phyloP scores from a whole-genome alignment of 2,329 filamentous ascomycete genomes.

The Lachnellula suecica region DNA sequence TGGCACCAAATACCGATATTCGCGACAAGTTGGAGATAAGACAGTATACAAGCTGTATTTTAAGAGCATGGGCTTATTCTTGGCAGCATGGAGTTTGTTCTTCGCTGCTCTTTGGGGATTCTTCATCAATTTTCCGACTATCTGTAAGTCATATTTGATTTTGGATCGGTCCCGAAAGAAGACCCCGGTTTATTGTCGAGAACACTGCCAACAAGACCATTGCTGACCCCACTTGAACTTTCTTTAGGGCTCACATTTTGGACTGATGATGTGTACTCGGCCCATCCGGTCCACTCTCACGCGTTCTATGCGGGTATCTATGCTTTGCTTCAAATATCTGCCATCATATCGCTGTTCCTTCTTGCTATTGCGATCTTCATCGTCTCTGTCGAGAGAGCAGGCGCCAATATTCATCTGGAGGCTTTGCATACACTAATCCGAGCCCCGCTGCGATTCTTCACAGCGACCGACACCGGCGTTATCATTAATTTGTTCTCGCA shows the following conservation, averaged over 20 bases:
- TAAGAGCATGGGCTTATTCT: slow-evolving; percentile 14
- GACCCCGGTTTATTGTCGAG: not conserved
- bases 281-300: slow-evolving; percentile 19
- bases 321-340: slow-evolving; percentile 27
- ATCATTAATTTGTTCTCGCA: slow-evolving; percentile 26
- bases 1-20: slow-evolving; percentile 31
- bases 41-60: slow-evolving; percentile 25
- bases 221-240: too few species aligned
- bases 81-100: slow-evolving; percentile 8
- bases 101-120: slow-evolving; percentile 23
- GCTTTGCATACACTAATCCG: slow-evolving; percentile 19
- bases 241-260: slow-evolving; percentile 24
- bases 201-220: too few species aligned
- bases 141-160: slow-evolving; percentile 19
- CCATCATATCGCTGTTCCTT: slow-evolving; percentile 22
- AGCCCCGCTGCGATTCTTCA: slow-evolving; percentile 19
- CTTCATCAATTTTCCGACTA: slow-evolving; percentile 29
- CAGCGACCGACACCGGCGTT: slow-evolving; percentile 16
- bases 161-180: not conserved
- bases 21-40: slow-evolving; percentile 11
- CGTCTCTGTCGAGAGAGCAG: slow-evolving; percentile 22
- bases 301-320: slow-evolving; percentile 30
- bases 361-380: slow-evolving; percentile 20
- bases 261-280: slow-evolving; percentile 21
- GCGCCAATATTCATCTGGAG: slow-evolving; percentile 25